Conservation (phyloP, 1,284 basidiomycete genomes). For the Prillingera fragicola region DNA sequence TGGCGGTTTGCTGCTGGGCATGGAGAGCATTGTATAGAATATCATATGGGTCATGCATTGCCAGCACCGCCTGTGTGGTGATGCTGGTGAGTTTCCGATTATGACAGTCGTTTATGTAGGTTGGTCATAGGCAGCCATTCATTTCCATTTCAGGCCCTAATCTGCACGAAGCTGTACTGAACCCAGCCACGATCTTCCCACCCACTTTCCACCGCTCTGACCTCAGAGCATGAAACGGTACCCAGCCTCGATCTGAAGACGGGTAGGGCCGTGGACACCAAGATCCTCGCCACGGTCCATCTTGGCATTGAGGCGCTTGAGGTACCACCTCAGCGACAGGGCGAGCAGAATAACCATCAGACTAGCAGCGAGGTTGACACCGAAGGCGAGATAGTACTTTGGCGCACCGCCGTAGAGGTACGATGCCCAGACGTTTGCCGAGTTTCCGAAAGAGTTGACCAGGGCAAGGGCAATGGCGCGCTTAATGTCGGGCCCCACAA, state of each 20-base stretch:
- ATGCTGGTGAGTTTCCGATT: too few species aligned
- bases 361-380: slow-evolving; percentile 40
- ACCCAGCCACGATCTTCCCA: too few species aligned
- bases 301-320: slow-evolving; percentile 35
- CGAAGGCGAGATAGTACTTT: slow-evolving; percentile 43
- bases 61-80: too few species aligned
- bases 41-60: too few species aligned
- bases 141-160: too few species aligned
- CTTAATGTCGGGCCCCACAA: slow-evolving; percentile 45
- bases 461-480: slow-evolving; percentile 43
- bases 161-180: too few species aligned
- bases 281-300: slow-evolving; percentile 39
- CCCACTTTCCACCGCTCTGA: too few species aligned
- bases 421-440: slow-evolving; percentile 45
- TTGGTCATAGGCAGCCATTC: too few species aligned
- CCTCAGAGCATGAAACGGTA: slow-evolving; percentile 47
- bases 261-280: slow-evolving; percentile 33
- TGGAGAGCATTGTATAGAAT: too few species aligned
- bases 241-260: slow-evolving; percentile 34
- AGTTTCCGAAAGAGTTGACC: slow-evolving; percentile 45
- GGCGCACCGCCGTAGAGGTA: slow-evolving; percentile 47
- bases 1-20: too few species aligned
- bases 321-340: slow-evolving; percentile 31
- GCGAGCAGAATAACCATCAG: slow-evolving; percentile 30
- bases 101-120: too few species aligned